Conservation (phyloP, 305 asterid species). For the Fraxinus xanthoxyloides region DNA sequence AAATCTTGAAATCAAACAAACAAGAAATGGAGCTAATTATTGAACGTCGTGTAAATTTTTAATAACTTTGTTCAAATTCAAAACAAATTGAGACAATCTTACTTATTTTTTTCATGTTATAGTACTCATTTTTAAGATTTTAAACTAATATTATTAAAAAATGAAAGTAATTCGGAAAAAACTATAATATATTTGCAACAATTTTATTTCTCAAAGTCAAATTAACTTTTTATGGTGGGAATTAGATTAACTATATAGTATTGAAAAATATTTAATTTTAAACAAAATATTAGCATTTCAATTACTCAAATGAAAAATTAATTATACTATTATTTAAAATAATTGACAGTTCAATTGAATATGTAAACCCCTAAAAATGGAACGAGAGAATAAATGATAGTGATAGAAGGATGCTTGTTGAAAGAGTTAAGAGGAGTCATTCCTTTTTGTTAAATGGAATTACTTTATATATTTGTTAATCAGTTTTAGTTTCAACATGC, state of each 20-base stretch:
- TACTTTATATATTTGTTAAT: no score
- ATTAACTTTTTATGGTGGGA: background rate
- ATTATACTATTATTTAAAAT: no score
- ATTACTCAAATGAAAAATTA: background rate
- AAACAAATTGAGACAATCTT: background rate
- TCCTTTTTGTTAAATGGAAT: background rate
- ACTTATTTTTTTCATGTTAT: background rate
- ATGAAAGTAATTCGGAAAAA: background rate
- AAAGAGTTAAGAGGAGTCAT: background rate
- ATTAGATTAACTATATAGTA: background rate
- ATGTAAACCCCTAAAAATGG: background rate
- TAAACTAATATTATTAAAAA: background rate
- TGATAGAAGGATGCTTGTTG: background rate
- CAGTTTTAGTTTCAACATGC: no score
- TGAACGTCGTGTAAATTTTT: background rate
- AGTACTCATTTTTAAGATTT: background rate
- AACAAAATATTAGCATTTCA: no score
- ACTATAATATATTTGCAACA: background rate
- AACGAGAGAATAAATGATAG: background rate
- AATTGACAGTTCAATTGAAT: background rate
- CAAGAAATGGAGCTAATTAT: background rate
- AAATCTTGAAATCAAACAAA: background rate
- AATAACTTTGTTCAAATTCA: background rate
- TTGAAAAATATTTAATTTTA: background rate
- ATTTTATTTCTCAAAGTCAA: background rate